A percentile compares a stretch with the other conserved stretches of the same genome.
Evolutionary conservation across 73 alveolate genomes (phyloP).

Genomic region (Halteria grandinella): DNA sequence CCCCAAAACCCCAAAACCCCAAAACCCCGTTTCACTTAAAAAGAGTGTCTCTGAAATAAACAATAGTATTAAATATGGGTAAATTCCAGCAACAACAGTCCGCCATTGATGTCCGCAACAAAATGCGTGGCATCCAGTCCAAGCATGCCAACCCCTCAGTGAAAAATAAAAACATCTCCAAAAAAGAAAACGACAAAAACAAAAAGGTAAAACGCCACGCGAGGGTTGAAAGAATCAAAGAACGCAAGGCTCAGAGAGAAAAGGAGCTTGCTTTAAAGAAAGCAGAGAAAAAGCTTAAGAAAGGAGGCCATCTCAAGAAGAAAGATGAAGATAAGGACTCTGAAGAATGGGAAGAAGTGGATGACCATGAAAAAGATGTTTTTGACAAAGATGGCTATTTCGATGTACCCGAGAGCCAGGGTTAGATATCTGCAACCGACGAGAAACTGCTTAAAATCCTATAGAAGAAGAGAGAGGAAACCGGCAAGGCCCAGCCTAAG

Average conservation of each 20-base stretch:
- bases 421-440: constrained; percentile 47
- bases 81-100: too few species aligned
- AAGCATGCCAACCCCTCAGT: too few species aligned
- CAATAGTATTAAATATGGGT: too few species aligned
- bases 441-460: constrained; percentile 48
- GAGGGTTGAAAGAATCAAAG: constrained; percentile 15
- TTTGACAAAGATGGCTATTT: constrained; percentile 57
- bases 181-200: constrained; percentile 13
- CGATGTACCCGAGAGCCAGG: constrained; percentile 48
- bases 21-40: too few species aligned
- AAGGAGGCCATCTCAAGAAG: constrained; percentile 7
- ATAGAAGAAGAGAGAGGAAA: constrained; percentile 20
- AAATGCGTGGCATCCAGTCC: too few species aligned
- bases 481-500: neutral
- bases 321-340: constrained; percentile 16
- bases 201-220: constrained; percentile 7
- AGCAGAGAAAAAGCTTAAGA: constrained; percentile 20
- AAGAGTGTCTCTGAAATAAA: too few species aligned
- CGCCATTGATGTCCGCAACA: too few species aligned
- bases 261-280: constrained; percentile 43
- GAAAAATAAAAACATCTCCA: constrained; percentile 47
- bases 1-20: too few species aligned
- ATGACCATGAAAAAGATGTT: constrained; percentile 72
- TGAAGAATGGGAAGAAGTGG: constrained; percentile 59
- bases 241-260: constrained; percentile 24